A percentile compares a stretch with the other conserved stretches of the same genome.
Evolutionary conservation across 805 yeast species (phyloP).

Genomic region (Saccharomycopsis sp.): DNA sequence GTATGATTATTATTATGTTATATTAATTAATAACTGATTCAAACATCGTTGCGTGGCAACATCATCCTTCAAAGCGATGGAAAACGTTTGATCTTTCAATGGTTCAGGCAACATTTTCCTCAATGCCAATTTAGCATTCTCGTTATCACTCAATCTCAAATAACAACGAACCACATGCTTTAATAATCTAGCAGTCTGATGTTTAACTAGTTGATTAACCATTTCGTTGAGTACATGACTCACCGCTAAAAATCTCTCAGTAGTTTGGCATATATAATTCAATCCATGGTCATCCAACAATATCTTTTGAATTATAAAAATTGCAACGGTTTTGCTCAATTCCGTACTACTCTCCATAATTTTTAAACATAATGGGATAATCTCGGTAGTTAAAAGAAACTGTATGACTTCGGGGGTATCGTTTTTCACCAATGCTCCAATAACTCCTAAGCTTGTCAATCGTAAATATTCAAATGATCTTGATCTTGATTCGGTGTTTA

Average conservation of each 20-base stretch:
- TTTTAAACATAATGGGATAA: slow-evolving; percentile 87
- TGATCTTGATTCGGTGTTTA: slow-evolving; percentile 85
- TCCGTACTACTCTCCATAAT: slow-evolving; percentile 96
- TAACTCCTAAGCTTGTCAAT: slow-evolving; percentile 89
- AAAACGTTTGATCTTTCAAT: slow-evolving; percentile 80
- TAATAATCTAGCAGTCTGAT: slow-evolving; percentile 75
- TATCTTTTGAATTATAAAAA: slow-evolving; percentile 90
- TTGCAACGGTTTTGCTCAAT: slow-evolving; percentile 91
- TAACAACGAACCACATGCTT: slow-evolving; percentile 95
- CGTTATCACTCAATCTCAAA: slow-evolving; percentile 79
- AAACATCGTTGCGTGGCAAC: slow-evolving; percentile 81
- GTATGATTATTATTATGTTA: too few relatives aligned
- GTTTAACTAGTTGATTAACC: slow-evolving; percentile 76
- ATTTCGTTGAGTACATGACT: slow-evolving; percentile 78
- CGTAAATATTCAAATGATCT: slow-evolving; percentile 91
- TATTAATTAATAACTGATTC: slow-evolving; percentile 48
- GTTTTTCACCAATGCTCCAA: slow-evolving; percentile 93
- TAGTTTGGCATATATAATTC: slow-evolving; percentile 88
- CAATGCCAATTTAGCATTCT: slow-evolving; percentile 83
- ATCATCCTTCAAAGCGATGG: slow-evolving; percentile 74
- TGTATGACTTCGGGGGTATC: slow-evolving; percentile 94
- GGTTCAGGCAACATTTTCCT: slow-evolving; percentile 82
- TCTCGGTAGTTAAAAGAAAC: slow-evolving; percentile 88
- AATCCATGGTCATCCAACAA: slow-evolving; percentile 87
- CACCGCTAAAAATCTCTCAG: slow-evolving; percentile 91